Percentiles rank a stretch among this genome's conserved stretches.
Conservation (phyloP, 2,329 filamentous ascomycete species). For the Bisporella sp. region DNA sequence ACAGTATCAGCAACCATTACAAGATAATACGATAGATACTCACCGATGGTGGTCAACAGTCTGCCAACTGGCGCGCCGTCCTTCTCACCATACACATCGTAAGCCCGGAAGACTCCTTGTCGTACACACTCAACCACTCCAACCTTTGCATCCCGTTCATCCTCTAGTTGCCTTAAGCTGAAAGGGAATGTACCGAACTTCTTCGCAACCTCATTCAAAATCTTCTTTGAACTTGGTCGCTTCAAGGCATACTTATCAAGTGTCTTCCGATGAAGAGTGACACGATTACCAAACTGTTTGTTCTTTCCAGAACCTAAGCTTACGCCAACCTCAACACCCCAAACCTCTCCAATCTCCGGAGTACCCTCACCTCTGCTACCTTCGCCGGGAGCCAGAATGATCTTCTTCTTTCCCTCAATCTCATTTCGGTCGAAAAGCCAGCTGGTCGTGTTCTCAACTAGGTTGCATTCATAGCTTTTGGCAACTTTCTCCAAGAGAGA, state of each 20-base stretch:
- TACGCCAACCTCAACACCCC: constrained; percentile 95
- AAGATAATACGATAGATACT: constrained; percentile 29
- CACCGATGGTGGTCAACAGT: constrained; percentile 88
- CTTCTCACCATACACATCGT: constrained; percentile 93
- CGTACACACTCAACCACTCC: constrained; percentile 96
- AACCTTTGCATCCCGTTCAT: constrained; percentile 92
- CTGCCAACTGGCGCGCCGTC: constrained; percentile 79
- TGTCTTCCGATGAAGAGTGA: constrained; percentile 90
- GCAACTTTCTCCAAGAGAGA: constrained; percentile 83
- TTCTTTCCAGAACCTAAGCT: constrained; percentile 89
- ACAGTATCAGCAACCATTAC: constrained; percentile 19
- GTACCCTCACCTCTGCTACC: constrained; percentile 85
- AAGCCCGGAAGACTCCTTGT: constrained; percentile 85
- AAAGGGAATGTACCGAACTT: constrained; percentile 98
- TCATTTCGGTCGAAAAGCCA: constrained; percentile 97
- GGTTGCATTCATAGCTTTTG: constrained; percentile 82
- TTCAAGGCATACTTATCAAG: constrained; percentile 88
- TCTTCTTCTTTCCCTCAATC: constrained; percentile 93
- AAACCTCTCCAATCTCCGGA: constrained; percentile 86
- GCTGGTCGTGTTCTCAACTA: constrained; percentile 96
- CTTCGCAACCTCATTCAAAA: constrained; percentile 90
- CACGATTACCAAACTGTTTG: constrained; percentile 80
- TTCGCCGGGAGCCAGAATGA: constrained; percentile 73
- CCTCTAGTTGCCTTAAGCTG: constrained; percentile 91
- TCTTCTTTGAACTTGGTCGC: constrained; percentile 86